Evolutionary conservation across 2,329 filamentous ascomycete species (phyloP).

Genomic region (Aspergillus tamarii): DNA sequence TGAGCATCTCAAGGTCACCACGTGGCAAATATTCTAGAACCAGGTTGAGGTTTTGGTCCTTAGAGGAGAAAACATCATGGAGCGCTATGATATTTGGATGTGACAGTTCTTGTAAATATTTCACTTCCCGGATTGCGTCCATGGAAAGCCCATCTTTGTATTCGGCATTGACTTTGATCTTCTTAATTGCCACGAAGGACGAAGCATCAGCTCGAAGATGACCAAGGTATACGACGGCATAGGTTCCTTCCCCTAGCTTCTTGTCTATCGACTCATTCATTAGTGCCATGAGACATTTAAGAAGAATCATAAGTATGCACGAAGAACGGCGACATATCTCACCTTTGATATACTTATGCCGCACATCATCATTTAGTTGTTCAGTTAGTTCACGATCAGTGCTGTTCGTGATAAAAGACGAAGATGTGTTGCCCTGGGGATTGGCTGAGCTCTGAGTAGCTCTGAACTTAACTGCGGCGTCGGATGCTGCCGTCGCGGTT

Average conservation of each 20-base stretch:
- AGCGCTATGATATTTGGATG: constrained; percentile 96
- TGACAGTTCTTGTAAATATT: constrained; percentile 88
- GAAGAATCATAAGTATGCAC: background rate
- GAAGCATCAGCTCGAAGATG: constrained; percentile 73
- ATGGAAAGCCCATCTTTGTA: constrained; percentile 90
- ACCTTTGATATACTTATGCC: constrained; percentile 89
- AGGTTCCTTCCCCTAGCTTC: constrained; percentile 94
- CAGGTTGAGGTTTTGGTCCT: constrained; percentile 93
- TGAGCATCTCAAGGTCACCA: constrained; percentile 94
- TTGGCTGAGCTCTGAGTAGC: constrained; percentile 34
- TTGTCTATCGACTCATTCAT: constrained; percentile 60
- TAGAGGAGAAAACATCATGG: constrained; percentile 90
- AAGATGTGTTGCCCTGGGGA: constrained; percentile 20
- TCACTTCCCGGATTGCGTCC: constrained; percentile 94
- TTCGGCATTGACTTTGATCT: constrained; percentile 57
- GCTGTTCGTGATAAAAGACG: constrained; percentile 22
- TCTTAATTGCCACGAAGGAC: constrained; percentile 71
- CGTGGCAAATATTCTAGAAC: constrained; percentile 91
- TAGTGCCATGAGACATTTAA: constrained; percentile 1
- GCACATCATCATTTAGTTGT: constrained; percentile 79
- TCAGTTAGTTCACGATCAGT: constrained; percentile 60
- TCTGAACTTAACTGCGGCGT: constrained; percentile 38
- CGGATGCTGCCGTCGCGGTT: constrained; percentile 34
- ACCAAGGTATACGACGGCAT: constrained; percentile 91
- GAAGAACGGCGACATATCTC: constrained; percentile 19